Evolutionary conservation across 805 yeast species (phyloP).

Genomic region (Ogataea neopini): DNA sequence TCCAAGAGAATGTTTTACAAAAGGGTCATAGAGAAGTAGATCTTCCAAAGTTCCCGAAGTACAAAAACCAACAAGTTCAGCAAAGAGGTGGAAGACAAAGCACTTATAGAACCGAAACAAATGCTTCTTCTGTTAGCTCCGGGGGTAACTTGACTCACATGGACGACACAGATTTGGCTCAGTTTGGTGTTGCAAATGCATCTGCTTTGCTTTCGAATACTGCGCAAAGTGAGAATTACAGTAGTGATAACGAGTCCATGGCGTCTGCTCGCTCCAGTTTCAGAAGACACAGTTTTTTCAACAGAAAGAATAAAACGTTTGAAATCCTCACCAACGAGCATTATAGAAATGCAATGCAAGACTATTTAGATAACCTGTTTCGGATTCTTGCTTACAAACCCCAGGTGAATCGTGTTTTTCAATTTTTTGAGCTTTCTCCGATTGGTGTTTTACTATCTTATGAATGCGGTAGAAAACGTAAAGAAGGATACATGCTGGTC

Average conservation of each 20-base stretch:
- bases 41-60: conserved; percentile 42
- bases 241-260: conserved; percentile 11
- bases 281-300: conserved; percentile 16
- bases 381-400: conserved; percentile 65
- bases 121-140: conserved; percentile 11
- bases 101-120: conserved; percentile 7
- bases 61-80: conserved; percentile 20
- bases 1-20: conserved; percentile 40
- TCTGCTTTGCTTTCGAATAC: conserved; percentile 7
- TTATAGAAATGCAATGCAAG: conserved; percentile 53
- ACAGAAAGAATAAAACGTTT: conserved; percentile 3
- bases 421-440: conserved; percentile 88
- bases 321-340: conserved; percentile 30
- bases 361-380: conserved; percentile 65
- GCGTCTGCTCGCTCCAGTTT: conserved; percentile 15
- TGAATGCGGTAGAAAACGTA: conserved; percentile 80
- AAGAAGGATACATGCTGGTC: conserved; percentile 82
- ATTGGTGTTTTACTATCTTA: conserved; percentile 79
- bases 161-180: conserved; percentile 7
- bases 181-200: conserved; percentile 3
- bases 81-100: conserved; percentile 4
- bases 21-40: conserved; percentile 29
- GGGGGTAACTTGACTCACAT: not conserved
- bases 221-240: not conserved
- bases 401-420: conserved; percentile 79